A percentile compares a stretch with the other conserved stretches of the same genome.
Evolutionary conservation across 805 yeast species (phyloP).

Genomic region (Teunomyces atbi): DNA sequence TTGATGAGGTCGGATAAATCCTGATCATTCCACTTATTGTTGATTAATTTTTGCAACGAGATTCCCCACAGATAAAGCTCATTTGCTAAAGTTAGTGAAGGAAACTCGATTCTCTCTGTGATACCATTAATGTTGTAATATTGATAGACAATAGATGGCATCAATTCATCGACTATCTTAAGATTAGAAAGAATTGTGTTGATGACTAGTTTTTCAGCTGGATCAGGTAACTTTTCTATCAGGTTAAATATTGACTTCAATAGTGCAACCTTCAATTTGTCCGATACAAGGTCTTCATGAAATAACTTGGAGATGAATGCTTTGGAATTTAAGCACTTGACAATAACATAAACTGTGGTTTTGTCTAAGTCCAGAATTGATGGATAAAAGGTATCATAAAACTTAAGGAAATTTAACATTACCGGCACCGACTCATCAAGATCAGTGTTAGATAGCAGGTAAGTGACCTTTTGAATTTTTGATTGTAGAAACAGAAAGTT

Average conservation of each 20-base stretch:
- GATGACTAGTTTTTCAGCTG: conserved; percentile 14
- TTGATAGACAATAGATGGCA: conserved; percentile 13
- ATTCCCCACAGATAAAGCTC: conserved; percentile 15
- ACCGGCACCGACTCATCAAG: background rate
- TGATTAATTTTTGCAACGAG: conserved; percentile 20
- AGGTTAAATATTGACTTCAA: conserved; percentile 3
- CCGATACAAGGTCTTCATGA: background rate
- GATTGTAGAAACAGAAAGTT: conserved; percentile 16
- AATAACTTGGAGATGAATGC: background rate
- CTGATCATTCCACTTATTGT: conserved; percentile 21
- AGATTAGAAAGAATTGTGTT: conserved; percentile 16
- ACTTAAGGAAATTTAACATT: background rate
- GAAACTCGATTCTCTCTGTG: background rate
- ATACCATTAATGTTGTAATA: conserved; percentile 23
- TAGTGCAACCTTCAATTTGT: conserved; percentile 5
- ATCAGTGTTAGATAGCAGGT: background rate
- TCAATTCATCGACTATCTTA: conserved; percentile 12
- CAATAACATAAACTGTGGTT: background rate
- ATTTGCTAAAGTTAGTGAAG: background rate
- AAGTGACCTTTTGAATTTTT: conserved; percentile 34
- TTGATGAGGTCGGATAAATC: conserved; percentile 2
- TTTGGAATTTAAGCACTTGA: background rate
- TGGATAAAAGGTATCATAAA: background rate
- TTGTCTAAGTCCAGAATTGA: background rate
- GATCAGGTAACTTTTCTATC: conserved; percentile 17